phyloP scores from a whole-genome alignment of 2,329 filamentous ascomycete genomes.

The Ophiostoma ulmi region DNA sequence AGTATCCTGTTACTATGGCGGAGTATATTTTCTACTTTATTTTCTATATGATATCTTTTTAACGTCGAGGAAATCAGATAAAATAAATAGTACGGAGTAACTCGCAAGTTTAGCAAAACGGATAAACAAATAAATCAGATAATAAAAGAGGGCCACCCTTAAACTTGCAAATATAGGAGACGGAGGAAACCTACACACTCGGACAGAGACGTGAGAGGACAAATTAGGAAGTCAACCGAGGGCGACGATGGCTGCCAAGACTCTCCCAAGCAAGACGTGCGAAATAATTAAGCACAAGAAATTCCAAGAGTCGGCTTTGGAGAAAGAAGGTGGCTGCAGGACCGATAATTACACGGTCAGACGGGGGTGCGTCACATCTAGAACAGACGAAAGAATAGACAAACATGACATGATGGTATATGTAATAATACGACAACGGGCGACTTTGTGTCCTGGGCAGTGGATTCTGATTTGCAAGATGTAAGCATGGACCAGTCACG shows the following conservation, averaged over 20 bases:
- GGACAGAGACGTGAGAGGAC: not conserved
- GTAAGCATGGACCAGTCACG: not conserved
- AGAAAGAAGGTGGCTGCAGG: not conserved
- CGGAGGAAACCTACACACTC: not conserved
- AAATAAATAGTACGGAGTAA: not conserved
- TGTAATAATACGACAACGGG: slow-evolving; percentile 7
- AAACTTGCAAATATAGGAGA: not conserved
- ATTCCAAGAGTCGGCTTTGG: not conserved
- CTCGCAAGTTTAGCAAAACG: not conserved
- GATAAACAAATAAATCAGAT: not conserved
- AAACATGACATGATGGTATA: not conserved
- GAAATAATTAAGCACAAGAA: not conserved
- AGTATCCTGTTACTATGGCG: not conserved
- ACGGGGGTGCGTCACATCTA: not conserved
- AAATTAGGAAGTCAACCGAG: slow-evolving; percentile 8
- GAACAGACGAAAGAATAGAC: not conserved
- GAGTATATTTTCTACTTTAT: not conserved
- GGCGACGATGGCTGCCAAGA: not conserved
- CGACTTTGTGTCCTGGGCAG: not conserved
- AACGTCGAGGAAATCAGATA: slow-evolving; percentile 6
- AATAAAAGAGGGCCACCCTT: not conserved
- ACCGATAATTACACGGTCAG: not conserved
- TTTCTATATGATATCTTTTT: not conserved
- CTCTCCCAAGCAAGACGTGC: not conserved
- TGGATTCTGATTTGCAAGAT: not conserved